Evolutionary conservation across 495 filamentous ascomycete species (phyloP).

Genomic region (Opeltia flavorubescens): DNA sequence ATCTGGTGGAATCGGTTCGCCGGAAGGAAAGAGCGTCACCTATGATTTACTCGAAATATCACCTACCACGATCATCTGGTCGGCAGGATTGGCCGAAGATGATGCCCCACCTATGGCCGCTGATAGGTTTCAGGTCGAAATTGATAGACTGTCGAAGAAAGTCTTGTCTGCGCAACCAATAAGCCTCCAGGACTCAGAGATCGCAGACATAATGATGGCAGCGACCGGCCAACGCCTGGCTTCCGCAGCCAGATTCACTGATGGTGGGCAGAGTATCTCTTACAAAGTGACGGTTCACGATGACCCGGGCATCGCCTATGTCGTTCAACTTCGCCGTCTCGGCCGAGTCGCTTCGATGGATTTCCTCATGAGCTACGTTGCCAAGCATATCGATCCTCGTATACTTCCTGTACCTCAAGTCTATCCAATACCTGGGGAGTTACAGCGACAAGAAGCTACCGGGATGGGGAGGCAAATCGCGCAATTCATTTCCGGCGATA

Average conservation of each 20-base stretch:
- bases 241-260: constrained; percentile 5
- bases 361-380: constrained; percentile 6
- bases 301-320: constrained; percentile 2
- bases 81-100: no score
- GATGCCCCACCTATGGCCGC: no score
- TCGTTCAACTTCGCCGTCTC: constrained; percentile 9
- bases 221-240: constrained; percentile 6
- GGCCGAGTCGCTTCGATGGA: constrained; percentile 9
- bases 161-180: no score
- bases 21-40: no score
- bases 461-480: constrained; percentile 7
- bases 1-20: no score
- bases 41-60: no score
- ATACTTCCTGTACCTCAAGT: constrained; percentile 8
- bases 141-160: no score
- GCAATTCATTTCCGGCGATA: constrained; percentile 5
- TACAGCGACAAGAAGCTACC: constrained; percentile 3
- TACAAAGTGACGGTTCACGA: constrained; percentile 9
- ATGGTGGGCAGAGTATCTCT: constrained; percentile 6
- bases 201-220: constrained; percentile 3
- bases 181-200: background rate
- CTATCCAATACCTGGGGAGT: constrained; percentile 8
- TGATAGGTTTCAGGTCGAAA: no score
- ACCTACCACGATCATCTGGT: no score
- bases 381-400: background rate